A percentile compares a stretch with the other conserved stretches of the same genome.
Conservation (phyloP, 345 rosid genomes). For the Salix caprea region DNA sequence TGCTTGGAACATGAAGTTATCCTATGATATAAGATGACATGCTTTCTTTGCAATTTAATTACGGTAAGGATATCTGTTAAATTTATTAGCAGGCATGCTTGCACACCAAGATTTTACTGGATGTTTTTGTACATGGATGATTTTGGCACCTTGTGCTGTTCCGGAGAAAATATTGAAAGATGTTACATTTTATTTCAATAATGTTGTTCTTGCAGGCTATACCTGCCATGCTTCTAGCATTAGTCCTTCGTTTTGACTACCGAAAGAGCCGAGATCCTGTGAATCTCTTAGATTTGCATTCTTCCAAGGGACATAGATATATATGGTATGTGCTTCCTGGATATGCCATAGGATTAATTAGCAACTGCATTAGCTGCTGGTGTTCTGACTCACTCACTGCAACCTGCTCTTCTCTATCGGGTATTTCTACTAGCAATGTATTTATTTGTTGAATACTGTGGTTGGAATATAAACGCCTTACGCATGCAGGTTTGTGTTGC, state of each 20-base stretch:
- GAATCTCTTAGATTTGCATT: conserved; percentile 53
- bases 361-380: conserved; percentile 80
- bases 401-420: conserved; percentile 95
- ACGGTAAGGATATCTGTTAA: neutral
- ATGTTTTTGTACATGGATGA: neutral
- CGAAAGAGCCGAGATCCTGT: conserved; percentile 78
- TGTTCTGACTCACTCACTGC: conserved; percentile 72
- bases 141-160: neutral
- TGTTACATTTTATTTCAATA: neutral
- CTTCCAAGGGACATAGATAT: conserved; percentile 78
- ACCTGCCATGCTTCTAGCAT: conserved; percentile 89
- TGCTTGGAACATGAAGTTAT: neutral
- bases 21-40: neutral
- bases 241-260: conserved; percentile 82
- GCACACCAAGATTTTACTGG: neutral
- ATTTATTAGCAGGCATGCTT: neutral
- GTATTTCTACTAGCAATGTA: conserved; percentile 30
- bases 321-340: conserved; percentile 92
- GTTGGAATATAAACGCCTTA: neutral
- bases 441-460: neutral
- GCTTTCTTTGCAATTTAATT: neutral
- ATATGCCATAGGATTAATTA: conserved; percentile 73
- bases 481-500: neutral
- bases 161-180: neutral
- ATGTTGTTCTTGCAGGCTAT: conserved; percentile 60